Base-by-base conservation (phyloP, 768 basidiomycete species). In the Boletus rubroflammeus region DNA sequence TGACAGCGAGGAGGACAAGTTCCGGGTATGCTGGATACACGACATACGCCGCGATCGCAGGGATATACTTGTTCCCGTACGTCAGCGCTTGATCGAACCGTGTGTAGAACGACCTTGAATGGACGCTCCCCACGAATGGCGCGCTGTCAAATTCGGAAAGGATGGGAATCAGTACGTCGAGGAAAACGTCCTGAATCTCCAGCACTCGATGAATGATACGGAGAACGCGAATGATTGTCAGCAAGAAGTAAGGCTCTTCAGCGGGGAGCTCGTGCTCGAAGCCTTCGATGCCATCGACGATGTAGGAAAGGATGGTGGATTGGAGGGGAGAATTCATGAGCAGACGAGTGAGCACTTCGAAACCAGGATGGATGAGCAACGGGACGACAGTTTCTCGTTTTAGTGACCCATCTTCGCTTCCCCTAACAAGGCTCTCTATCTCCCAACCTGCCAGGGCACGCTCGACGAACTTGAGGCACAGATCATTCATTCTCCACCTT, bases 171-270 rank as follows among this genome's bases (percentile, higher is more conserved):
- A 96, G 81, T 23, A 94, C 85, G 51, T 98, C 93, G 39, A 94
- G 77, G 76, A 95, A 97, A 51, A 93, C 80, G 47, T 89, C 85
- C 65, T 98, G 94, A 26, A 93, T 79, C 58, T 93, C 90, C 53
- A 98, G 75, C 0, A 89, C 79, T 1, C 93, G 85, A 56, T 85
- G 81, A 15, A 92, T 77, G 58, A 96, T 91, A 50, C 94, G 78
- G 34, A 98, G 76, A 6, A 90, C 82, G 14, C 93, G 88, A 19
- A 85, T 74, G 58, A 97, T 87, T 4, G 90, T 89, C 44, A 78
- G 79, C 32, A 80, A 78, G 73, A 91, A 90, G 65, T 78, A 84
- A 0, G 85, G 79, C 67, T 91, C 80, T 46, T 88, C 85, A 15
- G 82, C 80, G 0, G 86, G 81, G 25, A 87, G 66, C 17, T 81